Evolutionary conservation across 768 basidiomycete species (phyloP).

Genomic region (Kwoniella heveanensis): DNA sequence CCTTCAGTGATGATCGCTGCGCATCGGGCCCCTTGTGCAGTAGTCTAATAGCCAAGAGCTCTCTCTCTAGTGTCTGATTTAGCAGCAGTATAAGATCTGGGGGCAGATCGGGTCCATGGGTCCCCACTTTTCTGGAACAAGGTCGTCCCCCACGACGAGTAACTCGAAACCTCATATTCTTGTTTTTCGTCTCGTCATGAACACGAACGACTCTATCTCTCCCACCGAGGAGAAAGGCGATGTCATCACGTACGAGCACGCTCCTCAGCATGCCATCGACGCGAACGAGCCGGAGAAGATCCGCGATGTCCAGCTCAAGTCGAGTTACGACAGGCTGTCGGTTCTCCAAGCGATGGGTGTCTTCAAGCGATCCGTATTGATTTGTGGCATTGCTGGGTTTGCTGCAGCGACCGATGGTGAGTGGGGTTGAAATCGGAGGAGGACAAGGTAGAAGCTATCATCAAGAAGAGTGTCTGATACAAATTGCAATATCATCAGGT

Average conservation of each 20-base stretch:
- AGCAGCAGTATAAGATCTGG: neutral
- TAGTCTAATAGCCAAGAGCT: too few relatives aligned
- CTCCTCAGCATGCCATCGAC: neutral
- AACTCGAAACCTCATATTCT: neutral
- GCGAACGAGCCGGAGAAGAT: conserved; percentile 6
- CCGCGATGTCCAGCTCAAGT: conserved; percentile 32
- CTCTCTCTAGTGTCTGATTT: too few relatives aligned
- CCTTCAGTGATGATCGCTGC: too few relatives aligned
- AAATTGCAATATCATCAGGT: too few relatives aligned
- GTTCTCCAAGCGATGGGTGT: conserved; percentile 11
- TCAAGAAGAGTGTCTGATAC: too few relatives aligned
- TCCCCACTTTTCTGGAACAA: neutral
- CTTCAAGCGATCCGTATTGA: conserved; percentile 21
- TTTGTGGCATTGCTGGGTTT: conserved; percentile 35
- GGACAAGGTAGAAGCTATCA: neutral
- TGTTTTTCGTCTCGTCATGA: neutral
- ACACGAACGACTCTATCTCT: neutral
- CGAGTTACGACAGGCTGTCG: conserved; percentile 23
- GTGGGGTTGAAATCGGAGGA: neutral
- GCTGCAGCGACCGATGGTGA: conserved; percentile 34
- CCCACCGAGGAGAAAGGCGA: neutral
- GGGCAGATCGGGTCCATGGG: neutral
- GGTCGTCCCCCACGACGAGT: neutral
- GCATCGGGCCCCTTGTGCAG: too few relatives aligned
- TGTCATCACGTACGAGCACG: neutral